Conservation (phyloP, 768 basidiomycete species). For the Hypsizygus marmoreus region DNA sequence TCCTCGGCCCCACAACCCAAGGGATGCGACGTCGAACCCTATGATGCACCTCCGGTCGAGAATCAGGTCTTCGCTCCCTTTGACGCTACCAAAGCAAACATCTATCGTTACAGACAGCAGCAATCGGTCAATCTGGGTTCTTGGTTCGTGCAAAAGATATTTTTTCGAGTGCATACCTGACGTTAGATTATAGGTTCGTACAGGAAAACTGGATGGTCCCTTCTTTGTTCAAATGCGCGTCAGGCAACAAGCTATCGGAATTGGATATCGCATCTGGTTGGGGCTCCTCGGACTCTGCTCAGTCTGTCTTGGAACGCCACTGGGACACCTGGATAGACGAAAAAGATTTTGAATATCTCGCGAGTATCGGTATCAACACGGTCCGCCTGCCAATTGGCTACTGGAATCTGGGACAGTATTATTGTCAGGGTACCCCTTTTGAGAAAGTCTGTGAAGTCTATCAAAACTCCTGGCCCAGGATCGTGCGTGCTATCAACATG, state of each 20-base stretch:
- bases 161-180: not conserved
- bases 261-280: slow-evolving; percentile 70
- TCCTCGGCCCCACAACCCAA: slow-evolving; percentile 1
- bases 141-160: slow-evolving; percentile 40
- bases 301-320: slow-evolving; percentile 62
- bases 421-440: slow-evolving; percentile 69
- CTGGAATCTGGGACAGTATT: slow-evolving; percentile 60
- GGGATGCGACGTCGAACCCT: slow-evolving; percentile 31
- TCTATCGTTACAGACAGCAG: slow-evolving; percentile 66
- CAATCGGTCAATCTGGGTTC: slow-evolving; percentile 67
- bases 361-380: slow-evolving; percentile 67
- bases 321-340: slow-evolving; percentile 76
- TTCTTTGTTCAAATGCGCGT: slow-evolving; percentile 60
- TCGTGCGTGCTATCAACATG: slow-evolving; percentile 60
- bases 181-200: slow-evolving; percentile 53
- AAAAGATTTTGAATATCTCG: slow-evolving; percentile 68
- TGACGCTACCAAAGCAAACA: slow-evolving; percentile 46
- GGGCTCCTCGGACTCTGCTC: slow-evolving; percentile 44
- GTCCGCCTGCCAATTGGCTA: slow-evolving; percentile 64
- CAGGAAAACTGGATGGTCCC: slow-evolving; percentile 78
- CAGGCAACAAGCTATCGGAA: slow-evolving; percentile 53
- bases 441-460: slow-evolving; percentile 52
- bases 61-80: slow-evolving; percentile 47
- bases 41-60: slow-evolving; percentile 26
- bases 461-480: slow-evolving; percentile 64